phyloP scores from a whole-genome alignment of 768 basidiomycete species.

The Thelephora ganbajun region DNA sequence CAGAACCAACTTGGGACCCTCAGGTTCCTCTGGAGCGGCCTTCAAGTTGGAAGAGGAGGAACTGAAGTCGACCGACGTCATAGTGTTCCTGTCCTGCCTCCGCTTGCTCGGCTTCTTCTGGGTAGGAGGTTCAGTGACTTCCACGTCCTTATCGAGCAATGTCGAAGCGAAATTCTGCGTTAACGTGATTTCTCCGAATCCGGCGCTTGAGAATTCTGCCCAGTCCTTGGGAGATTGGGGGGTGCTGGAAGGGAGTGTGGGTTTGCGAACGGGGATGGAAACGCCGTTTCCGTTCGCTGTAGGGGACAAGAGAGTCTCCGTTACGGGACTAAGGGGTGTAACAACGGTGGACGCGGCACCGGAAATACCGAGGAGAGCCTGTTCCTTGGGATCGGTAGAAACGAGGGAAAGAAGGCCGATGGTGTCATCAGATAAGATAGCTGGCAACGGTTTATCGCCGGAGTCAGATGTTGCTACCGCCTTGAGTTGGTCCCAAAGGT shows the following conservation, averaged over 20 bases:
- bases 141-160: slow-evolving; percentile 45
- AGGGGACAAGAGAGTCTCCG: slow-evolving; percentile 5
- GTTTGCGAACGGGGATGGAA: slow-evolving; percentile 14
- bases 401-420: slow-evolving; percentile 35
- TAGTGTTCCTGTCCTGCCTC: slow-evolving; percentile 8
- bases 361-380: slow-evolving; percentile 5
- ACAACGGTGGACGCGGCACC: slow-evolving; percentile 15
- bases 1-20: slow-evolving; percentile 6
- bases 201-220: slow-evolving; percentile 52
- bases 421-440: slow-evolving; percentile 60
- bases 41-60: not conserved
- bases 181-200: slow-evolving; percentile 33
- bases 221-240: slow-evolving; percentile 35
- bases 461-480: slow-evolving; percentile 18
- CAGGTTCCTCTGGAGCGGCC: no score
- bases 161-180: slow-evolving; percentile 38
- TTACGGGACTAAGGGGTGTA: slow-evolving; percentile 18
- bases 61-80: slow-evolving; percentile 4
- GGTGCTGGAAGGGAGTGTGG: slow-evolving; percentile 14
- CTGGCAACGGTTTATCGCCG: slow-evolving; percentile 20
- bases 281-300: slow-evolving; percentile 10
- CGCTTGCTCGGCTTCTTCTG: slow-evolving; percentile 22
- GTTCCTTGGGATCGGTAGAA: slow-evolving; percentile 21
- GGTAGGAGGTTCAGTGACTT: slow-evolving; percentile 29
- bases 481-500: slow-evolving; percentile 44